A percentile compares a stretch with the other conserved stretches of the same genome.
These are phyloP conservation scores for Agaricus subrufescens DNA, from an alignment of 768 basidiomycete genomes.

Conservation along the genomic window DNA sequence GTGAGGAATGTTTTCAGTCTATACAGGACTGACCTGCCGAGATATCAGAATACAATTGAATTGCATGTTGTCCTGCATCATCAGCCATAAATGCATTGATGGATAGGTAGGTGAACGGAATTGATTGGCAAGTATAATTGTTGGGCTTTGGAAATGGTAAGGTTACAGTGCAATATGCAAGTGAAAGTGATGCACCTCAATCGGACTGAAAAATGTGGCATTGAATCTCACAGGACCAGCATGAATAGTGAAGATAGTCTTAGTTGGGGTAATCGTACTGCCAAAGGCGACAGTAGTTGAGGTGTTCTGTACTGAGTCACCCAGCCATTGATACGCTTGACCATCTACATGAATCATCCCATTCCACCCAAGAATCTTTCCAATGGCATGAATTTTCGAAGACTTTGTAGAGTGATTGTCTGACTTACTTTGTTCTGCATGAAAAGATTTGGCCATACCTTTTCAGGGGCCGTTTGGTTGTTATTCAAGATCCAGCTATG, in stretches of 20 bases:
- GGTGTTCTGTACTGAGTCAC: slow-evolving; percentile 14
- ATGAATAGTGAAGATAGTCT: slow-evolving; percentile 42
- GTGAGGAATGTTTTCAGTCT: too few species aligned
- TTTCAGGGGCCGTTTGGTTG: neutral
- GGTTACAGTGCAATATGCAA: neutral
- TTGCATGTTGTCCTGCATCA: slow-evolving; percentile 30
- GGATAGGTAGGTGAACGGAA: slow-evolving; percentile 45
- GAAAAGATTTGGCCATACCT: slow-evolving; percentile 1
- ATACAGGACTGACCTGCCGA: slow-evolving; percentile 24
- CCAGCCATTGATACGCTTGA: slow-evolving; percentile 38
- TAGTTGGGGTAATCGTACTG: slow-evolving; percentile 44
- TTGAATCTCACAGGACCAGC: slow-evolving; percentile 49
- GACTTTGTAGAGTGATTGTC: neutral
- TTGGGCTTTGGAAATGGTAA: slow-evolving; percentile 27
- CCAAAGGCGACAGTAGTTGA: slow-evolving; percentile 10
- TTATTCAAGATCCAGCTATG: neutral
- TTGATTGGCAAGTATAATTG: slow-evolving; percentile 45
- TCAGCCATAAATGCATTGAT: slow-evolving; percentile 27
- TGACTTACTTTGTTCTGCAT: neutral
- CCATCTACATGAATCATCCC: slow-evolving; percentile 46
- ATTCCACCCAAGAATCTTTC: slow-evolving; percentile 43
- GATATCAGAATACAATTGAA: slow-evolving; percentile 45
- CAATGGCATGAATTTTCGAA: neutral
- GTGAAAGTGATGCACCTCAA: slow-evolving; percentile 36
- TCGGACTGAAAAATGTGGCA: slow-evolving; percentile 48